Base-by-base conservation (phyloP, 192 early-diverging fungal genomes). In the Lobulomyces angularis region DNA sequence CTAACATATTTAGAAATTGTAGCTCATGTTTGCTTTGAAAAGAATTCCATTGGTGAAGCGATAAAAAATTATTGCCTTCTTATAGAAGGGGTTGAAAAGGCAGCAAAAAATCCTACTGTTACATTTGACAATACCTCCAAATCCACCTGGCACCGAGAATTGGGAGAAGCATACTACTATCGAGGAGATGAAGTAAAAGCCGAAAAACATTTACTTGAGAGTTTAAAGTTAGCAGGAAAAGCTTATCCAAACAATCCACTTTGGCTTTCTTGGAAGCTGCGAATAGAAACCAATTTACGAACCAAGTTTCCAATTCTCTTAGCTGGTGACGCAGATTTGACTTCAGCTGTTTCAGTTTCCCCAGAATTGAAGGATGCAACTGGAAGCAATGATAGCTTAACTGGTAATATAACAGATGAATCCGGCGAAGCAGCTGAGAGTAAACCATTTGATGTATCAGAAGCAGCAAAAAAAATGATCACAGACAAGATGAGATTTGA, bases 41-140 rank as follows among this genome's bases (percentile, higher is more conserved):
- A 58, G 18, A 48, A 50, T 26, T 49, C 46, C 18, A 44, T 59
- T 40, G 37, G 35, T 1, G 68, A 71, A 8, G 49, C 59, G 2
- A 55, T 65, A 19, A 65, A 68, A 47, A 50, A 67, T 37, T 69
- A 67, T 46, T 38, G 48, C n/a, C 32, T 38, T 3, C 42, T 71
- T 8, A 33, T 68, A 4, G 39, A 65, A 14, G 31, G 41, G 35
- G 31, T 42, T 6, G 46, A 32, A 30, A 40, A 35, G n/a, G 18
- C 20, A 31, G 24, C 40, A 62, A 37, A 39, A 28, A 2, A 39
- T 45, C 6, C 27, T 36, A 20, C 30, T 50, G 31, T 6, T 16
- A 27, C 14, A 40, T 39, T 22, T 33, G 38, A 56, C 17, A 48
- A 37, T 11, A n/a, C n/a, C n/a, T n/a, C n/a, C 24, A 12, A 53